phyloP scores from a whole-genome alignment of 164 flowering plant genomes.

The Vitis vinifera region ASM3070453v1 NC_081809.1:3895501-3896000 shows the following conservation, averaged over 20 bases:
- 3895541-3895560: no score
- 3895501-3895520: no score
- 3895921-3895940: constrained; percentile 40
- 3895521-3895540: no score
- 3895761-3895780: no score
- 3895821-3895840: background rate
- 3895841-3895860: background rate
- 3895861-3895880: constrained; percentile 7
- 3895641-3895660: no score
- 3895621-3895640: no score
- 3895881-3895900: constrained; percentile 32
- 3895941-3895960: constrained; percentile 44
- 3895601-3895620: no score
- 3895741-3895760: background rate
- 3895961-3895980: constrained; percentile 29
- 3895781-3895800: background rate
- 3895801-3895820: background rate
- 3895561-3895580: no score
- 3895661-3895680: background rate
- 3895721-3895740: background rate
- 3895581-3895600: no score
- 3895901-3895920: constrained; percentile 41
- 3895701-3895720: background rate
- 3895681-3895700: constrained; percentile 1
- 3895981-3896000: constrained; percentile 41